A percentile compares a stretch with the other conserved stretches of the same genome.
phyloP scores from a whole-genome alignment of 129 eudicot species.

The Oenanthe sinensis region DNA sequence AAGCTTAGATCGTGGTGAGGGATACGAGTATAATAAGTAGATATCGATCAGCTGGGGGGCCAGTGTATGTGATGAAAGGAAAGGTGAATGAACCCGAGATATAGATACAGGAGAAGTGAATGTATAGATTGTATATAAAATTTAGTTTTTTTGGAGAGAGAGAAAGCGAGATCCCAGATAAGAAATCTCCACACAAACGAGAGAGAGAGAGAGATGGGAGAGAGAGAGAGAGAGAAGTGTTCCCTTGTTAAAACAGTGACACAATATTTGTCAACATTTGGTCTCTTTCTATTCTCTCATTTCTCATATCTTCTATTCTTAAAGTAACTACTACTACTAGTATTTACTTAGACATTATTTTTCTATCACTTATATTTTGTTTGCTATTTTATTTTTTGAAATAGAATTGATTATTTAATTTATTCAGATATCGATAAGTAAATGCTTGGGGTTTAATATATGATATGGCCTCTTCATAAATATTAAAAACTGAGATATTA shows the following conservation, averaged over 20 bases:
- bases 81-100: slow-evolving; percentile 2
- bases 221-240: background rate
- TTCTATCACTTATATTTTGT: background rate
- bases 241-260: slow-evolving; percentile 61
- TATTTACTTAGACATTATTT: background rate
- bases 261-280: slow-evolving; percentile 58
- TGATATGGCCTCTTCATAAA: no score
- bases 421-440: no score
- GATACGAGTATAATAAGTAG: slow-evolving; percentile 6
- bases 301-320: slow-evolving; percentile 4
- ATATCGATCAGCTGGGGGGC: slow-evolving; percentile 50
- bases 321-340: background rate
- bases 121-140: background rate
- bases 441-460: no score
- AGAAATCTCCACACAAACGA: slow-evolving; percentile 52
- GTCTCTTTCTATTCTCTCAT: slow-evolving; percentile 63
- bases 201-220: slow-evolving; percentile 13
- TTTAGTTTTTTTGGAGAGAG: slow-evolving; percentile 14
- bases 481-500: no score
- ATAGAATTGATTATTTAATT: no score
- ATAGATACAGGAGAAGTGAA: background rate
- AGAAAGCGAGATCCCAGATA: slow-evolving; percentile 49
- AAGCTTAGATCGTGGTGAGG: slow-evolving; percentile 48
- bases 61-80: slow-evolving; percentile 22
- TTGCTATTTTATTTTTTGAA: no score